phyloP scores from a whole-genome alignment of 768 basidiomycete species.

The Boletus tomentosulus region DNA sequence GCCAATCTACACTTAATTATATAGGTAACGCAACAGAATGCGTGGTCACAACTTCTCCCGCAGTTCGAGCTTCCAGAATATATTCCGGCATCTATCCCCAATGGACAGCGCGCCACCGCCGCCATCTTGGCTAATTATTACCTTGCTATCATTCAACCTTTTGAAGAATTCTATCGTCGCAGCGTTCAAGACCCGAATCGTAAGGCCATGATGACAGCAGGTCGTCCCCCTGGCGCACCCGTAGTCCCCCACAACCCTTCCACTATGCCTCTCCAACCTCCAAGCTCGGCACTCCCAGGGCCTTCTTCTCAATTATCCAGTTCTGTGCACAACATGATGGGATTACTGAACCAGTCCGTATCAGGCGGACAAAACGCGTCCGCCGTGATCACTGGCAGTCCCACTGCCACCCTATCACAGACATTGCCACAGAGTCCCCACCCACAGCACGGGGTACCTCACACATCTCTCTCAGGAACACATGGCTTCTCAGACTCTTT shows the following conservation, averaged over 20 bases:
- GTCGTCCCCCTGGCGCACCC: conserved; percentile 27
- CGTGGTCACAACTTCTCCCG: conserved; percentile 51
- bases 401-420: conserved; percentile 23
- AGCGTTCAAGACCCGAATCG: conserved; percentile 59
- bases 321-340: conserved; percentile 22
- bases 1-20: conserved; percentile 3
- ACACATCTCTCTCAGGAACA: conserved; percentile 21
- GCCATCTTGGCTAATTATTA: conserved; percentile 55
- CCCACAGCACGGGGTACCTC: conserved; percentile 21
- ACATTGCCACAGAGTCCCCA: conserved; percentile 31
- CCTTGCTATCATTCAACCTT: conserved; percentile 57
- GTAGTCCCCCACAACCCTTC: conserved; percentile 13
- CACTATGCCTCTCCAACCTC: conserved; percentile 14
- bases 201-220: conserved; percentile 44
- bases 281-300: conserved; percentile 9
- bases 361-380: conserved; percentile 17
- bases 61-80: conserved; percentile 62
- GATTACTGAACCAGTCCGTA: conserved; percentile 23
- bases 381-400: conserved; percentile 22
- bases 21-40: conserved; percentile 49
- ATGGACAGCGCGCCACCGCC: conserved; percentile 48
- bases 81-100: conserved; percentile 42
- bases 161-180: conserved; percentile 67
- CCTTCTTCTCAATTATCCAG: conserved; percentile 19
- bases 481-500: conserved; percentile 25